Evolutionary conservation across 1,284 basidiomycete species (phyloP).

Genomic region (Pyrrhoderma lamaoense): DNA sequence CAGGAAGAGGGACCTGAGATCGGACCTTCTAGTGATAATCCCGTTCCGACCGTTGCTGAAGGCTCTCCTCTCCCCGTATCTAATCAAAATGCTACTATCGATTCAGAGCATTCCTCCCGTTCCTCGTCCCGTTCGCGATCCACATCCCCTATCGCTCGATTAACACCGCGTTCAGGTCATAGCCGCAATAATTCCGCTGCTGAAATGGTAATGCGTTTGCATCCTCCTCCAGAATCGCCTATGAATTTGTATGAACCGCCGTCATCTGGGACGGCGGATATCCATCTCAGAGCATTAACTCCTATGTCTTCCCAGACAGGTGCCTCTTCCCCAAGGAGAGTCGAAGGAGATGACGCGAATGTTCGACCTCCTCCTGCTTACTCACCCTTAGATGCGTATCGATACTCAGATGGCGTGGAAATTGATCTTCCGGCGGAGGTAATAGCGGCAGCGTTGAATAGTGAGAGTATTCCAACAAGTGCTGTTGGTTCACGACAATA

Average conservation of each 20-base stretch:
- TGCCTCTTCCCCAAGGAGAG: slow-evolving; percentile 18
- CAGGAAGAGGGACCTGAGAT: slow-evolving; percentile 48
- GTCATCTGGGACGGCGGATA: slow-evolving; percentile 74
- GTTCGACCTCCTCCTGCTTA: slow-evolving; percentile 71
- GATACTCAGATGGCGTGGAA: slow-evolving; percentile 74
- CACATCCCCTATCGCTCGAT: slow-evolving; percentile 26
- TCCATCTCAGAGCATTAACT: slow-evolving; percentile 63
- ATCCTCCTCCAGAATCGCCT: slow-evolving; percentile 70
- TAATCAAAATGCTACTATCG: slow-evolving; percentile 23
- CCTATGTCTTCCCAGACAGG: slow-evolving; percentile 18
- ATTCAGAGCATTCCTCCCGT: slow-evolving; percentile 38
- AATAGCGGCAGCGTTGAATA: slow-evolving; percentile 72
- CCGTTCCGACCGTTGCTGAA: slow-evolving; percentile 28
- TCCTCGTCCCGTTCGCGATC: slow-evolving; percentile 32
- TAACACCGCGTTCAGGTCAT: slow-evolving; percentile 32
- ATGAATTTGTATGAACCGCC: slow-evolving; percentile 60
- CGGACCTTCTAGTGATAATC: slow-evolving; percentile 45
- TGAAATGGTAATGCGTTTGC: slow-evolving; percentile 59
- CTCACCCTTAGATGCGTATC: slow-evolving; percentile 72
- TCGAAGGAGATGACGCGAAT: slow-evolving; percentile 24
- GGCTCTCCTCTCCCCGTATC: slow-evolving; percentile 32
- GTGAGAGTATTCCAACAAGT: slow-evolving; percentile 48
- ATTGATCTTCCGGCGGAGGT: slow-evolving; percentile 78
- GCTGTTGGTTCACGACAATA: slow-evolving; percentile 34
- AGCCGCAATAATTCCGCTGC: slow-evolving; percentile 25